Percentiles rank a stretch among this genome's conserved stretches.
Conservation (phyloP, 2,329 filamentous ascomycete genomes). For the Apiospora saccharicola region DNA sequence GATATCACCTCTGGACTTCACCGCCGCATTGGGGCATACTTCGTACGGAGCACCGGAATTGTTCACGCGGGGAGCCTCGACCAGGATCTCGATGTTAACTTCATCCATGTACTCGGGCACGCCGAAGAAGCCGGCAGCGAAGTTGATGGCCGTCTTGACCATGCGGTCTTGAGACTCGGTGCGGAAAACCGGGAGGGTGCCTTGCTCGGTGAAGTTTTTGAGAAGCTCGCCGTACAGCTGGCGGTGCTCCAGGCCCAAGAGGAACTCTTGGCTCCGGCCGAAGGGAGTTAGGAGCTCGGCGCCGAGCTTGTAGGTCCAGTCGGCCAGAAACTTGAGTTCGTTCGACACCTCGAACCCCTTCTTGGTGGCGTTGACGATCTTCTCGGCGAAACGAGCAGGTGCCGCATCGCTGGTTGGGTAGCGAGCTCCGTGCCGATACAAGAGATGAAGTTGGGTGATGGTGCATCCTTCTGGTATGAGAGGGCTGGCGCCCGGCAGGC, state of each 20-base stretch:
- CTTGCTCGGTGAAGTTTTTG: conserved; percentile 50
- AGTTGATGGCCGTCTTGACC: conserved; percentile 44
- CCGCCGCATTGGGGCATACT: conserved; percentile 38
- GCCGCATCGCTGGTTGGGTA: conserved; percentile 42
- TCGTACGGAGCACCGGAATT: conserved; percentile 42
- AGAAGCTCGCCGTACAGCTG: conserved; percentile 52
- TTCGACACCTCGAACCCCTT: conserved; percentile 42
- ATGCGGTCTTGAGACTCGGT: conserved; percentile 44
- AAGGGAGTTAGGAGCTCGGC: conserved; percentile 47
- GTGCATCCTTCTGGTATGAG: conserved; percentile 41
- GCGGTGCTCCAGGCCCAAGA: conserved; percentile 48
- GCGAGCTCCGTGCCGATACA: conserved; percentile 45
- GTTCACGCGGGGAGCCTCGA: conserved; percentile 40
- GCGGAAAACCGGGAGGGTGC: conserved; percentile 48
- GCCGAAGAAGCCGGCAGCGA: conserved; percentile 44
- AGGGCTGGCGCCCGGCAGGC: conserved; percentile 40
- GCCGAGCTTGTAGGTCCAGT: conserved; percentile 46
- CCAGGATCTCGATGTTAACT: conserved; percentile 44
- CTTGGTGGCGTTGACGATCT: conserved; percentile 44
- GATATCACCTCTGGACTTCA: conserved; percentile 35
- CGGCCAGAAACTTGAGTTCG: conserved; percentile 40
- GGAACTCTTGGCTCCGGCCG: conserved; percentile 50
- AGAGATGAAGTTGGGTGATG: conserved; percentile 42
- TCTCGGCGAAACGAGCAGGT: conserved; percentile 41
- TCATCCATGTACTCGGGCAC: conserved; percentile 43